phyloP scores from a whole-genome alignment of 768 basidiomycete genomes.

The Lentinula guzmanii region DNA sequence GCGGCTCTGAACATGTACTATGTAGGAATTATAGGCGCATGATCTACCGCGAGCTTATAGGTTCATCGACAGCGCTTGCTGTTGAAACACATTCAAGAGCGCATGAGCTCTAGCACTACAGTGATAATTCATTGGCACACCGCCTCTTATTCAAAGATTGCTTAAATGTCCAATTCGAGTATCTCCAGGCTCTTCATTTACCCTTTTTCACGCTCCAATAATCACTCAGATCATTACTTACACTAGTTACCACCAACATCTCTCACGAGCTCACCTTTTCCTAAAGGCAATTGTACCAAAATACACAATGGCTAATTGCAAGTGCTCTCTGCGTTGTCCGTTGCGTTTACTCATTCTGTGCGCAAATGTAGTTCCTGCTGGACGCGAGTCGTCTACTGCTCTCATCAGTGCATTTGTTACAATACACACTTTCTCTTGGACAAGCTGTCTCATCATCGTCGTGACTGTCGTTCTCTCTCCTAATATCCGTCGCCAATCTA shows the following conservation, averaged over 20 bases:
- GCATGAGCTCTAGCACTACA: no score
- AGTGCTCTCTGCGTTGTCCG: neutral
- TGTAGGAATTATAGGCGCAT: no score
- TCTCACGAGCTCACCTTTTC: neutral
- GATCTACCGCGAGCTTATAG: no score
- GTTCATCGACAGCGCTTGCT: no score
- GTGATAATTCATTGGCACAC: no score
- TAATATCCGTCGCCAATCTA: slow-evolving; percentile 5
- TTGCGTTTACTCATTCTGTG: neutral
- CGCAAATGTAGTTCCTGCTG: neutral
- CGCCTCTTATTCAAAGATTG: no score
- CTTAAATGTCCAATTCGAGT: neutral
- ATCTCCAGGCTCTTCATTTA: neutral
- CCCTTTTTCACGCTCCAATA: neutral
- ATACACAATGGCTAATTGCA: neutral
- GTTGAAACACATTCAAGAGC: no score
- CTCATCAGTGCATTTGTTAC: slow-evolving; percentile 4
- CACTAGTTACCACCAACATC: neutral
- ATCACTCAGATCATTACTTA: neutral
- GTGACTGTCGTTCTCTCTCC: slow-evolving; percentile 1
- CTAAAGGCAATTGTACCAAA: neutral
- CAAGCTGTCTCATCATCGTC: slow-evolving; percentile 1
- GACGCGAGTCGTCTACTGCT: neutral
- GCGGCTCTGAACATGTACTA: no score
- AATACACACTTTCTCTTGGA: slow-evolving; percentile 9